phyloP scores from a whole-genome alignment of 768 basidiomycete species.

The Phylloporus arenicola region DNA sequence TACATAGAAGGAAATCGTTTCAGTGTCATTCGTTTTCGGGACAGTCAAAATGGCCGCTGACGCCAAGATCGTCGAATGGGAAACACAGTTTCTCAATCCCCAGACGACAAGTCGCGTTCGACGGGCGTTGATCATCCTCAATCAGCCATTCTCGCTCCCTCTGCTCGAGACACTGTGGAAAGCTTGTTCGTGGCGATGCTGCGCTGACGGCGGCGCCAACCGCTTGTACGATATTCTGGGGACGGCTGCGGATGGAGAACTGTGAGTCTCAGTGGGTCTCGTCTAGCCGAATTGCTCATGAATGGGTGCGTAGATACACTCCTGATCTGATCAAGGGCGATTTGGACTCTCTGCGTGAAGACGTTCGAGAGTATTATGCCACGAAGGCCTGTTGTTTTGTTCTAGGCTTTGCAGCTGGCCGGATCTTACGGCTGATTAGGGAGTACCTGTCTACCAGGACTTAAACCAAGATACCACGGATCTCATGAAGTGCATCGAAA shows the following conservation, averaged over 20 bases:
- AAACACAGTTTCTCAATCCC: constrained; percentile 22
- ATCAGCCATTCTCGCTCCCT: constrained; percentile 71
- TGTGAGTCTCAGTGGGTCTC: constrained; percentile 10
- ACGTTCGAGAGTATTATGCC: constrained; percentile 68
- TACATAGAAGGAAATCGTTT: constrained; percentile 17
- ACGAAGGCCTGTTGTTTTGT: constrained; percentile 45
- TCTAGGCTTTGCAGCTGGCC: background rate
- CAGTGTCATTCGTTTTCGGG: background rate
- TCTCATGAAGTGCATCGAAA: constrained; percentile 83
- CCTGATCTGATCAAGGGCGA: constrained; percentile 94
- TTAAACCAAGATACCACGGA: constrained; percentile 83
- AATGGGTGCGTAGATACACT: constrained; percentile 44
- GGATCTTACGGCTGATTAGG: constrained; percentile 36
- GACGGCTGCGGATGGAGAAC: constrained; percentile 2
- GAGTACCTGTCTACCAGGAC: constrained; percentile 64
- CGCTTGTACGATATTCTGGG: constrained; percentile 58
- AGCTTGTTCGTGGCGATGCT: constrained; percentile 48
- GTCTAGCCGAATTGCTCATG: background rate
- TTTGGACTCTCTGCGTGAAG: constrained; percentile 77
- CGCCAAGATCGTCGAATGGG: constrained; percentile 17
- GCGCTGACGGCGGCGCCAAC: constrained; percentile 89
- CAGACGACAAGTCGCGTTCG: background rate
- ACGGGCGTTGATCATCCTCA: constrained; percentile 78
- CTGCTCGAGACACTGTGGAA: constrained; percentile 63
- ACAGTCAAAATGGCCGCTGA: background rate